phyloP scores from a whole-genome alignment of 2,329 filamentous ascomycete species.

The Colletotrichum trifolii region DNA sequence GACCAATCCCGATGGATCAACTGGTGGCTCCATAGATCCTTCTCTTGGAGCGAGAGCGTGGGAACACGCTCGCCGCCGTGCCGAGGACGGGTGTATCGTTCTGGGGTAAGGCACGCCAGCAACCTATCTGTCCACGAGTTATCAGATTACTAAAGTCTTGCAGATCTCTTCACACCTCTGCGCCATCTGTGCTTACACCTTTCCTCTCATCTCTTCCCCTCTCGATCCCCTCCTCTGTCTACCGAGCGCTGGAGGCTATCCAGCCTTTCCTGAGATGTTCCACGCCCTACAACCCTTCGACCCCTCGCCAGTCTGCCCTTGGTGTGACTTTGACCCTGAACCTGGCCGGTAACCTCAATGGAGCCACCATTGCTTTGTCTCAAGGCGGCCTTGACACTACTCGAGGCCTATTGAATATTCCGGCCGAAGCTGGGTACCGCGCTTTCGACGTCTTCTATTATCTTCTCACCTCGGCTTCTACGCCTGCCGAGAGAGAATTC shows the following conservation, averaged over 20 bases:
- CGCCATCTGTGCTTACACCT: constrained; percentile 84
- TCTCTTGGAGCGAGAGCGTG: constrained; percentile 85
- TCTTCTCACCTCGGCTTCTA: constrained; percentile 90
- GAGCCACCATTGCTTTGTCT: constrained; percentile 80
- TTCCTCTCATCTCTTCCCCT: constrained; percentile 87
- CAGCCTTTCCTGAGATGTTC: constrained; percentile 89
- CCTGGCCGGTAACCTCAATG: constrained; percentile 81
- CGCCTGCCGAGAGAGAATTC: constrained; percentile 88
- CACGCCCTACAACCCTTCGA: constrained; percentile 89
- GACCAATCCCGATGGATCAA: constrained; percentile 73
- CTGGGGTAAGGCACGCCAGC: constrained; percentile 72
- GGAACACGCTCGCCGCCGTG: constrained; percentile 94
- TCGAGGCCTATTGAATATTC: constrained; percentile 83
- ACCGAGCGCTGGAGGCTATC: constrained; percentile 82
- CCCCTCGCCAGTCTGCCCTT: constrained; percentile 82
- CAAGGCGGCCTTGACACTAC: constrained; percentile 88
- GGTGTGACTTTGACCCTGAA: constrained; percentile 85
- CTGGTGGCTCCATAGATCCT: constrained; percentile 83
- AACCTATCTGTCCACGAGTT: background rate
- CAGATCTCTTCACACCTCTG: constrained; percentile 89
- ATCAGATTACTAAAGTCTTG: constrained; percentile 10
- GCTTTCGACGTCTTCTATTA: constrained; percentile 99
- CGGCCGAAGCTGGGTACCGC: constrained; percentile 82
- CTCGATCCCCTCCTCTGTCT: constrained; percentile 78
- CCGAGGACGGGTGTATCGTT: constrained; percentile 94